phyloP scores from a whole-genome alignment of 768 basidiomycete species.

The Mrakia blollopis region DNA sequence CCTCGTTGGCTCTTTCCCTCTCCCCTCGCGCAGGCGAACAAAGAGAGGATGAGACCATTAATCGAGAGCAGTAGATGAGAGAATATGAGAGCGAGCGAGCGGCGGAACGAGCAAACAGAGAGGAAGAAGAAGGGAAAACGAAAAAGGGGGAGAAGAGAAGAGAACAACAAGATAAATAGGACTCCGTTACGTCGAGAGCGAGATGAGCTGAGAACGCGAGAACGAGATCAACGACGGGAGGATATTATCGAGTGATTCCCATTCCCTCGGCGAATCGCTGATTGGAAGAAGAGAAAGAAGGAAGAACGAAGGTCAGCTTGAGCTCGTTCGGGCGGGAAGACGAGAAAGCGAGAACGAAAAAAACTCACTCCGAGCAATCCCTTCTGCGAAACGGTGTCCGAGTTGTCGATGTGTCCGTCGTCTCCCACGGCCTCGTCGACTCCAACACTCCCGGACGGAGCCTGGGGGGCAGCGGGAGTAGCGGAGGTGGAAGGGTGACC shows the following conservation, averaged over 20 bases:
- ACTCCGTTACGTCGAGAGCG: neutral
- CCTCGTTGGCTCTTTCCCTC: too few relatives aligned
- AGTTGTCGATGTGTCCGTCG: neutral
- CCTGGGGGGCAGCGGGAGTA: neutral
- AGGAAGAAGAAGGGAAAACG: neutral
- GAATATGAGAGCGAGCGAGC: too few relatives aligned
- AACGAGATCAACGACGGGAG: neutral
- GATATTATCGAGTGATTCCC: conserved; percentile 11
- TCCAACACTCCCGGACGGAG: neutral
- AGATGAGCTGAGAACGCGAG: neutral
- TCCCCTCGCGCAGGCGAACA: too few relatives aligned
- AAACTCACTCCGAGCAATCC: conserved; percentile 10
- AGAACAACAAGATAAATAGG: conserved; percentile 14
- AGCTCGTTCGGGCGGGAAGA: neutral
- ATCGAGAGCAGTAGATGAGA: neutral
- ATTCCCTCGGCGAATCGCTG: conserved; percentile 23
- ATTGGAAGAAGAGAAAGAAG: neutral
- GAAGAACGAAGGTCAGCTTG: neutral
- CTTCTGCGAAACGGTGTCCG: conserved; percentile 16
- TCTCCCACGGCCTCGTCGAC: neutral
- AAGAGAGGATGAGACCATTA: neutral
- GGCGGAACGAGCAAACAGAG: neutral
- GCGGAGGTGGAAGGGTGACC: conserved; percentile 17
- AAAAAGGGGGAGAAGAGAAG: neutral
- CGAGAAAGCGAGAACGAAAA: neutral